Evolutionary conservation across 2,329 filamentous ascomycete species (phyloP).

Genomic region (Diaporthe longicolla): DNA sequence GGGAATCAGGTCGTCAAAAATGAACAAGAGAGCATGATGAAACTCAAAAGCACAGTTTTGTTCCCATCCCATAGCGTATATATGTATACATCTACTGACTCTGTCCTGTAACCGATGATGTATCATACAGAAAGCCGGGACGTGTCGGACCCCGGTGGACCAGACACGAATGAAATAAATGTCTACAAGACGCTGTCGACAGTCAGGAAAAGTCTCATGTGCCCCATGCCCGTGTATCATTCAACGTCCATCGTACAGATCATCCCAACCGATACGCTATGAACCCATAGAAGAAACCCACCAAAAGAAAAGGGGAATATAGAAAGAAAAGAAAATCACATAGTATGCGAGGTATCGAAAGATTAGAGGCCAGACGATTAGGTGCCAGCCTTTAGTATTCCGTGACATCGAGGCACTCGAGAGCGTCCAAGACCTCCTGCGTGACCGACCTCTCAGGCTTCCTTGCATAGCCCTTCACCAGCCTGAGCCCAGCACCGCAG

Average conservation of each 20-base stretch:
- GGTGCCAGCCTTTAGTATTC: slow-evolving; percentile 7
- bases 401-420: slow-evolving; percentile 25
- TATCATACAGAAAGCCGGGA: slow-evolving; percentile 19
- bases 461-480: slow-evolving; percentile 74
- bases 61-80: slow-evolving; percentile 27
- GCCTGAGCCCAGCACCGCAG: slow-evolving; percentile 71
- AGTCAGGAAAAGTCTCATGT: background rate
- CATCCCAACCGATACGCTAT: slow-evolving; percentile 29
- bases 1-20: background rate
- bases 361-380: background rate
- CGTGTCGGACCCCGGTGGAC: background rate
- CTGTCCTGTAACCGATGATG: background rate
- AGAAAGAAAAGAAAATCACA: background rate
- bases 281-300: background rate
- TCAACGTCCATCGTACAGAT: slow-evolving; percentile 40
- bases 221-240: slow-evolving; percentile 5
- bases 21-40: background rate
- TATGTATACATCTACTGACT: background rate
- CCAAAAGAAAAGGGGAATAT: background rate
- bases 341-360: background rate
- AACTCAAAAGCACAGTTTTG: background rate
- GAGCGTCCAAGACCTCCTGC: slow-evolving; percentile 34
- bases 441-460: slow-evolving; percentile 62
- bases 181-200: background rate
- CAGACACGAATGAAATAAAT: slow-evolving; percentile 28